A percentile compares a stretch with the other conserved stretches of the same genome.
These are phyloP conservation scores for Citrus hindsii DNA, from an alignment of 345 rosid species.

Conservation along the genomic window DNA sequence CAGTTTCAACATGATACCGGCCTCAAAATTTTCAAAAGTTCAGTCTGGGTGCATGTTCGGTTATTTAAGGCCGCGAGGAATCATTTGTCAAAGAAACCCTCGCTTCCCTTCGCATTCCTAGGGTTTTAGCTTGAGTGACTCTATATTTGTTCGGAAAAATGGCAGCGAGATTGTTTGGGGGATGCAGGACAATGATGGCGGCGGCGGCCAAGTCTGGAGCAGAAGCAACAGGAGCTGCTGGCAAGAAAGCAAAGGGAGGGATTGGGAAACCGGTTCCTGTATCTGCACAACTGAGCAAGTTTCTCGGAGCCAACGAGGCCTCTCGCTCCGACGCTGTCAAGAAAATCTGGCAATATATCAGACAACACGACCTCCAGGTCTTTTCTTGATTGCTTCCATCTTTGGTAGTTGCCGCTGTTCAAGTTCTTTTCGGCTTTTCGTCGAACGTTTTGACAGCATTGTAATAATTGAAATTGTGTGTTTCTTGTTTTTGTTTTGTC, in stretches of 20 bases:
- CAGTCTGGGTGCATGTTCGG: background rate
- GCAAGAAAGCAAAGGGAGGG: background rate
- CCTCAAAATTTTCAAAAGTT: background rate
- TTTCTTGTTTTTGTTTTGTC: no score
- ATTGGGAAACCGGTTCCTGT: conserved; percentile 17
- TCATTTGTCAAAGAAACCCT: background rate
- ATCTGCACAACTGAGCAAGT: conserved; percentile 30
- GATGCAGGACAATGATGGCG: conserved; percentile 11
- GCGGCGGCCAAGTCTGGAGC: conserved; percentile 3
- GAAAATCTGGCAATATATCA: conserved; percentile 49
- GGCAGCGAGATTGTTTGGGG: conserved; percentile 4
- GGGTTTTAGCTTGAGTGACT: background rate
- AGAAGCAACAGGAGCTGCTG: background rate
- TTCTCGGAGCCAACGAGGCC: conserved; percentile 41
- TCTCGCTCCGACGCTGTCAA: conserved; percentile 45
- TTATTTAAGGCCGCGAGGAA: background rate
- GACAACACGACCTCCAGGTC: conserved; percentile 51
- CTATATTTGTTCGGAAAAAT: background rate
- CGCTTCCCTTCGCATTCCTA: background rate
- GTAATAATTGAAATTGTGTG: no score
- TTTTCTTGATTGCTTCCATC: background rate
- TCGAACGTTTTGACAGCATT: background rate
- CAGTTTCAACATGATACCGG: no score
- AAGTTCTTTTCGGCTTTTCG: background rate
- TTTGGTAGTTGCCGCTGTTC: background rate